Conservation (phyloP, 2,329 filamentous ascomycete species). For the Blastomyces gilchristii region DNA sequence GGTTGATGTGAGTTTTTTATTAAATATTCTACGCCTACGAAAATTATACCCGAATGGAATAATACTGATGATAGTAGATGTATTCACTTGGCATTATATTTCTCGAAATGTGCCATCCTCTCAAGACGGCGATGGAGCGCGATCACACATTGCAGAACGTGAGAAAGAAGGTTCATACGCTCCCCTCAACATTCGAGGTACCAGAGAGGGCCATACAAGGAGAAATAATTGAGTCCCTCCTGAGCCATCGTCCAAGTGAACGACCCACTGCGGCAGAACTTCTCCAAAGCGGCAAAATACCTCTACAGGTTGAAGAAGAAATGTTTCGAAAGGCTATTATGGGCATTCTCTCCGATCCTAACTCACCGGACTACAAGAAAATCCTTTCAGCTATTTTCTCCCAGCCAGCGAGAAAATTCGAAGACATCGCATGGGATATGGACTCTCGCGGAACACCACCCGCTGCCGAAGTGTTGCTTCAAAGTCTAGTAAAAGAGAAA, state of each 20-base stretch:
- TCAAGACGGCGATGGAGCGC: slow-evolving; percentile 54
- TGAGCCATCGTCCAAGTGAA: slow-evolving; percentile 72
- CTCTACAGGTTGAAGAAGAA: slow-evolving; percentile 86
- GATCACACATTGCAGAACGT: slow-evolving; percentile 58
- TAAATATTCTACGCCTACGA: background rate
- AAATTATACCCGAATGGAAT: slow-evolving; percentile 3
- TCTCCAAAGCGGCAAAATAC: slow-evolving; percentile 73
- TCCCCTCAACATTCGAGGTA: slow-evolving; percentile 63
- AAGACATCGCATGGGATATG: slow-evolving; percentile 72
- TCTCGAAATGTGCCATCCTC: slow-evolving; percentile 80
- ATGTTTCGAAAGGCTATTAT: slow-evolving; percentile 74
- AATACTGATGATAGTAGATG: slow-evolving; percentile 48
- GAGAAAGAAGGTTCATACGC: slow-evolving; percentile 53
- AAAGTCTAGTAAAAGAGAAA: slow-evolving; percentile 62
- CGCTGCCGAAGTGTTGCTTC: slow-evolving; percentile 50
- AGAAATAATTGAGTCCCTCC: slow-evolving; percentile 66
- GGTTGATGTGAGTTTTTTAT: slow-evolving; percentile 58
- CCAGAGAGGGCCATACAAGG: slow-evolving; percentile 60
- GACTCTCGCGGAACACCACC: slow-evolving; percentile 45
- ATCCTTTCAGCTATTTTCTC: slow-evolving; percentile 79
- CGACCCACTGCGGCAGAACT: slow-evolving; percentile 75
- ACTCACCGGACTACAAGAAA: slow-evolving; percentile 79
- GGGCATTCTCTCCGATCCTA: slow-evolving; percentile 63
- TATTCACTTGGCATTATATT: slow-evolving; percentile 96
- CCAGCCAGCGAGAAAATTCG: slow-evolving; percentile 63